A percentile compares a stretch with the other conserved stretches of the same genome.
Conservation (phyloP, 2,329 filamentous ascomycete species). For the Pseudopyrenochaeta lycopersici region DNA sequence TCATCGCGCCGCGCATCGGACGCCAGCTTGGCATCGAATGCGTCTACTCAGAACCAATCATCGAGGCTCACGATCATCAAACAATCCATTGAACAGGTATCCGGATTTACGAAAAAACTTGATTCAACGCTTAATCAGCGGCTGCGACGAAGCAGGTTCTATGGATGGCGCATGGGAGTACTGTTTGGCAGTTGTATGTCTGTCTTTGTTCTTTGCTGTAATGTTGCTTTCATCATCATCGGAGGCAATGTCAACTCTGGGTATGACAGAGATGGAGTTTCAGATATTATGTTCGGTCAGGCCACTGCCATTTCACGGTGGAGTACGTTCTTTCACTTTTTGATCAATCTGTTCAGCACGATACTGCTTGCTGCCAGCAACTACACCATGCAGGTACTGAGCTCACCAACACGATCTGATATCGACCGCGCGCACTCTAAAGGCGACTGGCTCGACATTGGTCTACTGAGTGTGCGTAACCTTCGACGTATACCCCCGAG, state of each 20-base stretch:
- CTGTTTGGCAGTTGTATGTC: slow-evolving; percentile 22
- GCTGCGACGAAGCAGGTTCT: slow-evolving; percentile 16
- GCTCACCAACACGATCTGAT: slow-evolving; percentile 29
- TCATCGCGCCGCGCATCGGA: too few species aligned
- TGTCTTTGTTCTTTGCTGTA: slow-evolving; percentile 19
- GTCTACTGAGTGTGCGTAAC: slow-evolving; percentile 55
- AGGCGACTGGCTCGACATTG: slow-evolving; percentile 51
- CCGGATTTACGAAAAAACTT: too few species aligned
- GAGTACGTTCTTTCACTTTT: slow-evolving; percentile 51
- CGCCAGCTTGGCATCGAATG: too few species aligned
- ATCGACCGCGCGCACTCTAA: slow-evolving; percentile 30
- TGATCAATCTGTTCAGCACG: slow-evolving; percentile 58
- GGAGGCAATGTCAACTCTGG: neutral
- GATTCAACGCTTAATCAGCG: too few species aligned
- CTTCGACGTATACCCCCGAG: slow-evolving; percentile 19
- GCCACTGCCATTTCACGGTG: slow-evolving; percentile 4
- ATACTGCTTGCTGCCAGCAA: slow-evolving; percentile 28
- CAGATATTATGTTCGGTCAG: neutral
- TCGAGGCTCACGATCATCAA: too few species aligned
- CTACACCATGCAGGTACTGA: slow-evolving; percentile 38
- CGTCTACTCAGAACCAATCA: too few species aligned
- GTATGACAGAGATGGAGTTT: slow-evolving; percentile 2
- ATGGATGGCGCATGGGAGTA: slow-evolving; percentile 32
- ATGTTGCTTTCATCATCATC: slow-evolving; percentile 12
- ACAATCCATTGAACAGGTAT: too few species aligned